Evolutionary conservation across 345 rosid genomes (phyloP).

Genomic region (Bretschneidera sinensis): DNA sequence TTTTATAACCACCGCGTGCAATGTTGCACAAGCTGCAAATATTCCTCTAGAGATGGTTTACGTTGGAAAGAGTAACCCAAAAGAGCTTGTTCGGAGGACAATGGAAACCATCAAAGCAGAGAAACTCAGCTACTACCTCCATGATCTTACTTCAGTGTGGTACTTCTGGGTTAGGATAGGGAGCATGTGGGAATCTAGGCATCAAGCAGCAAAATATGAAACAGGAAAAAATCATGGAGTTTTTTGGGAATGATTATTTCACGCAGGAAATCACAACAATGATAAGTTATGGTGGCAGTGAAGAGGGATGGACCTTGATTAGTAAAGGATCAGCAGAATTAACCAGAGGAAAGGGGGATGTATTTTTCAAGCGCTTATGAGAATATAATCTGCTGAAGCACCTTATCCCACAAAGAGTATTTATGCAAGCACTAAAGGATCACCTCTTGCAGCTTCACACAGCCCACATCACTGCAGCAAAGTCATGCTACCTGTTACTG

Average conservation of each 20-base stretch:
- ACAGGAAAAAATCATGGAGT: too few relatives aligned
- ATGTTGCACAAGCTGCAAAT: constrained; percentile 32
- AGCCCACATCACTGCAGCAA: constrained; percentile 55
- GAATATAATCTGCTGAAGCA: constrained; percentile 38
- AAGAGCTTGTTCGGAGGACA: constrained; percentile 39
- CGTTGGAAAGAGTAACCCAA: constrained; percentile 66
- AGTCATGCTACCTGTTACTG: constrained; percentile 44
- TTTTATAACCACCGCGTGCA: constrained; percentile 30
- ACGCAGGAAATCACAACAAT: constrained; percentile 48
- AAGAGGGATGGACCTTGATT: constrained; percentile 59
- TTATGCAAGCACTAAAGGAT: constrained; percentile 41
- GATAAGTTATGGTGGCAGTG: constrained; percentile 58
- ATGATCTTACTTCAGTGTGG: constrained; percentile 41
- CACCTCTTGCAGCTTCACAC: constrained; percentile 33
- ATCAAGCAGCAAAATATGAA: constrained; percentile 27
- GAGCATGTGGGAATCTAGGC: constrained; percentile 49
- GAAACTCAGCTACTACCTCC: constrained; percentile 37
- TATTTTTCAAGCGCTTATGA: constrained; percentile 27
- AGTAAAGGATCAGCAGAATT: constrained; percentile 39
- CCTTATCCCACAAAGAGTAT: constrained; percentile 27
- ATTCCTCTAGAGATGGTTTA: constrained; percentile 55
- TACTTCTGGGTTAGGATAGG: constrained; percentile 46
- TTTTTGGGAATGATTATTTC: constrained; percentile 39
- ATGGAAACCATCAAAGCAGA: constrained; percentile 27
- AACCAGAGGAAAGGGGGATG: constrained; percentile 42